A percentile compares a stretch with the other conserved stretches of the same genome.
These are phyloP conservation scores for Umbelopsis isabellina DNA, from an alignment of 192 early-diverging fungal species.

Conservation along the genomic window DNA sequence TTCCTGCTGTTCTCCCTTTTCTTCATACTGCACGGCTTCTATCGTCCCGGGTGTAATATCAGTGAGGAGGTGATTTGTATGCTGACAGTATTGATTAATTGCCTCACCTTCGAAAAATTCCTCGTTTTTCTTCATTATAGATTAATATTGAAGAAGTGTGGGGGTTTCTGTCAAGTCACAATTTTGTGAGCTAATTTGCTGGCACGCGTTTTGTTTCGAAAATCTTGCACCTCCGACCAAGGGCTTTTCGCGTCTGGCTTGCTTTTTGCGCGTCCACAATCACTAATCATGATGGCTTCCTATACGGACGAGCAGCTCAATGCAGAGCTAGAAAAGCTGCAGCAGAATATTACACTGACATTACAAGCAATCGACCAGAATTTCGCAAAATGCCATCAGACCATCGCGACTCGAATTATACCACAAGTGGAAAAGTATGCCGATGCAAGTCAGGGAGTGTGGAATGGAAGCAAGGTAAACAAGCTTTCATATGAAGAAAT, in stretches of 20 bases:
- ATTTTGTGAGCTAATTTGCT: neutral
- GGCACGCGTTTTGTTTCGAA: neutral
- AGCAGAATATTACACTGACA: conserved; percentile 59
- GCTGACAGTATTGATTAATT: neutral
- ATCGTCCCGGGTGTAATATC: neutral
- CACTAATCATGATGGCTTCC: conserved; percentile 9
- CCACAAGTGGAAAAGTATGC: conserved; percentile 53
- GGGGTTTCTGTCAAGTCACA: neutral
- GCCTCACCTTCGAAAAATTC: conserved; percentile 9
- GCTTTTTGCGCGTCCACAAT: conserved; percentile 10
- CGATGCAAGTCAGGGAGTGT: conserved; percentile 46
- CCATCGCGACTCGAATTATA: conserved; percentile 50
- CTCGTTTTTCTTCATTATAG: conserved; percentile 11
- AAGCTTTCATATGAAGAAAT: neutral
- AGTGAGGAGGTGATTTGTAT: neutral
- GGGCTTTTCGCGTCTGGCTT: conserved; percentile 12
- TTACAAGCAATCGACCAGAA: conserved; percentile 60
- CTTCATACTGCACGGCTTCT: conserved; percentile 59
- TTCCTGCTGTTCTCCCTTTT: conserved; percentile 70
- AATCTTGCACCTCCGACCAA: neutral
- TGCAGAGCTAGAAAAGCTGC: conserved; percentile 53
- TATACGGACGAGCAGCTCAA: conserved; percentile 34
- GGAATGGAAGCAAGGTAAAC: conserved; percentile 46
- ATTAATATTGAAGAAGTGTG: neutral
- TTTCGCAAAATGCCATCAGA: conserved; percentile 57